A percentile compares a stretch with the other conserved stretches of the same genome.
Evolutionary conservation across 495 filamentous ascomycete genomes (phyloP).

Genomic region (Tuber calosporum): DNA sequence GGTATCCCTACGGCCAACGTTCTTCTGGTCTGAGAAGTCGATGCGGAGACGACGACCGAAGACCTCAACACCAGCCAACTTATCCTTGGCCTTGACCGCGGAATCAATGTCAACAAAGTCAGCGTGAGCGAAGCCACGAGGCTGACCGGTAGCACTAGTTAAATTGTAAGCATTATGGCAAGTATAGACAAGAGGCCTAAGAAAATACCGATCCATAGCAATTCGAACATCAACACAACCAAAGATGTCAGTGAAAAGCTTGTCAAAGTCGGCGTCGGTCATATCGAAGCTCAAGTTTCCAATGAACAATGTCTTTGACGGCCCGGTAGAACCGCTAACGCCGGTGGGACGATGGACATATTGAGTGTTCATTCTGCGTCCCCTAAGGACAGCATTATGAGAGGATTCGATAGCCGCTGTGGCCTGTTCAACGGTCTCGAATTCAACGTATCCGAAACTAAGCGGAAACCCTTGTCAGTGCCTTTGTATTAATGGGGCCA

Average conservation of each 20-base stretch:
- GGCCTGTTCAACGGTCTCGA: conserved; percentile 52
- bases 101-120: conserved; percentile 66
- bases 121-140: conserved; percentile 81
- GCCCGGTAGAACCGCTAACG: conserved; percentile 41
- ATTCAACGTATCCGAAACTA: conserved; percentile 77
- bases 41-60: conserved; percentile 61
- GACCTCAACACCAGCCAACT: conserved; percentile 53
- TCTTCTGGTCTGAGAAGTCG: conserved; percentile 50
- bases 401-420: conserved; percentile 56
- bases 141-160: conserved; percentile 60
- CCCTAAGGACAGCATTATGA: conserved; percentile 67
- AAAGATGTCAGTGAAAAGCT: conserved; percentile 63
- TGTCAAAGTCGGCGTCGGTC: conserved; percentile 78
- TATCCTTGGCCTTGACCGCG: conserved; percentile 53
- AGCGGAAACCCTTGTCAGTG: conserved; percentile 31
- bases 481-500: background rate
- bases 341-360: conserved; percentile 39
- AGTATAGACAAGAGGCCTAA: background rate
- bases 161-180: conserved; percentile 12
- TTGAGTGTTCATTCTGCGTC: conserved; percentile 63
- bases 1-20: background rate
- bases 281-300: conserved; percentile 88
- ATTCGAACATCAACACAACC: conserved; percentile 77
- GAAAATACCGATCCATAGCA: conserved; percentile 63
- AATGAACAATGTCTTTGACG: conserved; percentile 67